A percentile compares a stretch with the other conserved stretches of the same genome.
phyloP scores from a whole-genome alignment of 2,329 filamentous ascomycete species.

The Fusarium subtropicale region DNA sequence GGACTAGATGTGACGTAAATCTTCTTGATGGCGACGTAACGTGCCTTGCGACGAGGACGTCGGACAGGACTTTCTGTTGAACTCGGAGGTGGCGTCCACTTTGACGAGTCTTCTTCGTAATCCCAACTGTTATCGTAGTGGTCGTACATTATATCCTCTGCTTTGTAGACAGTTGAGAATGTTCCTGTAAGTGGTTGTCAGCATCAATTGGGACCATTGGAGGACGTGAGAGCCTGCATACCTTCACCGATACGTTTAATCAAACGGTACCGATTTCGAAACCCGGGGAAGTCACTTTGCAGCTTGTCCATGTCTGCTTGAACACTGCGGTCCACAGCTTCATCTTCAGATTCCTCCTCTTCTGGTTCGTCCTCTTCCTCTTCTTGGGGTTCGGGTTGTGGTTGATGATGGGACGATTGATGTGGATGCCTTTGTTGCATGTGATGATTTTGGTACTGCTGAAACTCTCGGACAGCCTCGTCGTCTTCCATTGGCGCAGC shows the following conservation, averaged over 20 bases:
- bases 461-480: conserved; percentile 44
- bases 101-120: conserved; percentile 71
- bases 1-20: conserved; percentile 99
- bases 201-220: neutral
- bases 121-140: conserved; percentile 91
- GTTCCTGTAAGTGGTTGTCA: conserved; percentile 72
- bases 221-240: conserved; percentile 51
- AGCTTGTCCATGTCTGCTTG: conserved; percentile 89
- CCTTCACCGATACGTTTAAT: conserved; percentile 98
- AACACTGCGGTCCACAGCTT: conserved; percentile 74
- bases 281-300: conserved; percentile 83
- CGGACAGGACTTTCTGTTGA: conserved; percentile 55
- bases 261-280: conserved; percentile 84
- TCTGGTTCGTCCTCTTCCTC: conserved; percentile 57
- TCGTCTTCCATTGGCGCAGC: conserved; percentile 41
- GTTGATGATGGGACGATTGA: conserved; percentile 23
- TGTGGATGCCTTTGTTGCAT: conserved; percentile 30
- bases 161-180: conserved; percentile 99
- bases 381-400: conserved; percentile 42
- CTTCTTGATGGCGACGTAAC: conserved; percentile 97
- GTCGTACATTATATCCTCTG: conserved; percentile 90
- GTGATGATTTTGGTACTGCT: conserved; percentile 37
- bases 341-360: conserved; percentile 66
- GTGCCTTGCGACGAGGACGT: conserved; percentile 57
- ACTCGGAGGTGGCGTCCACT: conserved; percentile 78